Evolutionary conservation across 225 moss, liverwort and hornwort species (phyloP).

Genomic region (Polytrichum commune): DNA sequence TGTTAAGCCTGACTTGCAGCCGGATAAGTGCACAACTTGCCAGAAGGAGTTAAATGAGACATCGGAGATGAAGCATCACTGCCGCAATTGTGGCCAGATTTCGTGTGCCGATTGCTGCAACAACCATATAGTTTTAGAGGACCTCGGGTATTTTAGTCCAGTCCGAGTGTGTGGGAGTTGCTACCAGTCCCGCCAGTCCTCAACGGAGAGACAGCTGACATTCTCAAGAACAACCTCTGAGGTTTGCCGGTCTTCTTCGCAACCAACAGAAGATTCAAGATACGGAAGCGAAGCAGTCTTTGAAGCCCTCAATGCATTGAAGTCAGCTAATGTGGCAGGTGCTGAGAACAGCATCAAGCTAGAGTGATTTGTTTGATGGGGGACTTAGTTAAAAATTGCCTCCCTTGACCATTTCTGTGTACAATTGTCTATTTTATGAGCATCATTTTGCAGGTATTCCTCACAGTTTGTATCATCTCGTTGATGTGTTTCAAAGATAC

Average conservation of each 20-base stretch:
- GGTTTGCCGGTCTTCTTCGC: constrained; percentile 36
- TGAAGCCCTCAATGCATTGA: constrained; percentile 33
- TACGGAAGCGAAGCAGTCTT: constrained; percentile 32
- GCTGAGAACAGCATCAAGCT: constrained; percentile 22
- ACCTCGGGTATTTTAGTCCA: constrained; percentile 80
- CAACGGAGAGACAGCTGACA: constrained; percentile 44
- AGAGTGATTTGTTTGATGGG: constrained; percentile 33
- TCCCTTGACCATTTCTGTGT: constrained; percentile 42
- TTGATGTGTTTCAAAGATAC: too few relatives aligned
- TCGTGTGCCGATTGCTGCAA: constrained; percentile 81
- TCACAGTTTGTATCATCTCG: too few relatives aligned
- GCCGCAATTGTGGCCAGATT: constrained; percentile 93
- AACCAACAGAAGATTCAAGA: constrained; percentile 31
- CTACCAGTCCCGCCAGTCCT: constrained; percentile 57
- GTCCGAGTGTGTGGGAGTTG: constrained; percentile 83
- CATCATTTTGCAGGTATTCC: not conserved
- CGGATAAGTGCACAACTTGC: constrained; percentile 78
- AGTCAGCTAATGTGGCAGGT: constrained; percentile 25
- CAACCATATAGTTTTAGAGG: constrained; percentile 68
- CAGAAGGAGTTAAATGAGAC: constrained; percentile 52
- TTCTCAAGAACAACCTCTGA: constrained; percentile 59
- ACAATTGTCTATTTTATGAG: constrained; percentile 28
- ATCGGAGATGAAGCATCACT: constrained; percentile 57
- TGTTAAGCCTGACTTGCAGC: constrained; percentile 24
- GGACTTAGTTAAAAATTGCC: constrained; percentile 20